Conservation (phyloP, 129 eudicot genomes). For the Ambrosia trifida region DNA sequence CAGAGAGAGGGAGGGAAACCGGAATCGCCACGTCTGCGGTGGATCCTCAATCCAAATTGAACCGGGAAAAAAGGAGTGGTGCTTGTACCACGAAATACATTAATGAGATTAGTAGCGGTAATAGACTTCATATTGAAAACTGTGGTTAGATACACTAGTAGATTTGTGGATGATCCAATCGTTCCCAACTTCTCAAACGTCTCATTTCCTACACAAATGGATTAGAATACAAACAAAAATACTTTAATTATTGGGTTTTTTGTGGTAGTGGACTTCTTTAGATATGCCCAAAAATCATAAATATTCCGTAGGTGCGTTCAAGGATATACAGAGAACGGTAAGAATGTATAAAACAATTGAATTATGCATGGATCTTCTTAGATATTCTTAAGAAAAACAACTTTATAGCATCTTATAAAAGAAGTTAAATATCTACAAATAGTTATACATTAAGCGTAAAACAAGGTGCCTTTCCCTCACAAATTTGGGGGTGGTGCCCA, state of each 20-base stretch:
- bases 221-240: not conserved
- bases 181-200: conserved; percentile 64
- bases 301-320: not conserved
- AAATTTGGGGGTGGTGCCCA: too few relatives aligned
- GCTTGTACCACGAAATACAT: conserved; percentile 43
- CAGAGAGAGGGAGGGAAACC: too few relatives aligned
- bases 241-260: not conserved
- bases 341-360: too few relatives aligned
- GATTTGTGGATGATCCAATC: conserved; percentile 43
- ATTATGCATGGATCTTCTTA: too few relatives aligned
- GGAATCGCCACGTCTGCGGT: too few relatives aligned
- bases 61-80: too few relatives aligned
- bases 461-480: too few relatives aligned
- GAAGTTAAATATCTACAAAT: not conserved
- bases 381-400: not conserved
- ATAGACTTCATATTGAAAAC: conserved; percentile 48
- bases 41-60: too few relatives aligned
- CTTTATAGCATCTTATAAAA: not conserved
- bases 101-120: conserved; percentile 39
- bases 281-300: not conserved
- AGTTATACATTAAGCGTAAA: not conserved
- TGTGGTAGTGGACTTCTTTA: not conserved
- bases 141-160: conserved; percentile 45
- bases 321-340: too few relatives aligned
- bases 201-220: conserved; percentile 39